phyloP scores from a whole-genome alignment of 352 stramenopile species.

The Phytophthora sojae region DNA sequence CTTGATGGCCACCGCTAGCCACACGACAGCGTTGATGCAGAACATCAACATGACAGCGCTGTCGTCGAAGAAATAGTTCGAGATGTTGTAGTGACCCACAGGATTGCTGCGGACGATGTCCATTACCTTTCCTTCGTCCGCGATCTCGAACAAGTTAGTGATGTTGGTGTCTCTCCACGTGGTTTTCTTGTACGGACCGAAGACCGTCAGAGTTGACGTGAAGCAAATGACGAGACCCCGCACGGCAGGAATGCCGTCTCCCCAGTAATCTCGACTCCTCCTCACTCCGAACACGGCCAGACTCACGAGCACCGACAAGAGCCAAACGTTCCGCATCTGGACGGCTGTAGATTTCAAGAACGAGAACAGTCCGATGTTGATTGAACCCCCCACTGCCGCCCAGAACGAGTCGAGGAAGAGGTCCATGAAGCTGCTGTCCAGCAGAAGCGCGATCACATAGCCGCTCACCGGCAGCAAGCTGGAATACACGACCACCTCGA shows the following conservation, averaged over 20 bases:
- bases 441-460: constrained; percentile 47
- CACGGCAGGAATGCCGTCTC: constrained; percentile 31
- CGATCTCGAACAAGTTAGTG: constrained; percentile 13
- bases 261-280: constrained; percentile 5
- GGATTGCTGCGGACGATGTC: constrained; percentile 17
- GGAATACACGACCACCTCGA: constrained; percentile 61
- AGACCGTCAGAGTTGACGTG: constrained; percentile 38
- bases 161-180: constrained; percentile 25
- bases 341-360: constrained; percentile 39
- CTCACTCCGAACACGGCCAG: constrained; percentile 19
- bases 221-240: constrained; percentile 48
- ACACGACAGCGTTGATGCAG: constrained; percentile 19
- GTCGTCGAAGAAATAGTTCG: constrained; percentile 27
- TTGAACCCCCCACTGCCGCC: constrained; percentile 28
- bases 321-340: constrained; percentile 58
- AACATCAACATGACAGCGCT: constrained; percentile 25
- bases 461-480: constrained; percentile 46
- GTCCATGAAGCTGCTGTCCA: constrained; percentile 52
- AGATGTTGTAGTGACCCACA: constrained; percentile 17
- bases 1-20: not conserved
- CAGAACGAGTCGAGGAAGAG: constrained; percentile 47
- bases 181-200: constrained; percentile 41
- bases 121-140: constrained; percentile 6
- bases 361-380: constrained; percentile 28
- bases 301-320: constrained; percentile 44